Evolutionary conservation across 345 rosid genomes (phyloP).

Genomic region (Cochlearia excelsa): DNA sequence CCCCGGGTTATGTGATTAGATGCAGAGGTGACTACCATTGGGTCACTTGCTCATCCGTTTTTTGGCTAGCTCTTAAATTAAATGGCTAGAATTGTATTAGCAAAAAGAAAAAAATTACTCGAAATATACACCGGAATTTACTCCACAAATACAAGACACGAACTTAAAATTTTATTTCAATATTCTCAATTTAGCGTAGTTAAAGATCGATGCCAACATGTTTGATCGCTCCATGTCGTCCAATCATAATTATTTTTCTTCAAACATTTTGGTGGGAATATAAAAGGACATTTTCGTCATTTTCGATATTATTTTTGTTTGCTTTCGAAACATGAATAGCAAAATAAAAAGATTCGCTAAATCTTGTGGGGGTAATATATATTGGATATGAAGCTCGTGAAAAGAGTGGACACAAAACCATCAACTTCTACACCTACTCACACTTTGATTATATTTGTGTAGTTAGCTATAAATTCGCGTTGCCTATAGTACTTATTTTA

Average conservation of each 20-base stretch:
- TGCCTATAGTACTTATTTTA: too few species aligned
- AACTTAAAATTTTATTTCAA: too few species aligned
- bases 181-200: too few species aligned
- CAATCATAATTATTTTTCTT: slow-evolving; percentile 14
- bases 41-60: too few species aligned
- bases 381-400: slow-evolving; percentile 20
- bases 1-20: too few species aligned
- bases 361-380: slow-evolving; percentile 21
- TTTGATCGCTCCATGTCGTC: slow-evolving; percentile 12
- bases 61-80: too few species aligned
- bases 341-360: slow-evolving; percentile 23
- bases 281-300: slow-evolving; percentile 7
- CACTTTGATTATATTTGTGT: not conserved
- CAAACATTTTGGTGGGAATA: slow-evolving; percentile 16
- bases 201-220: not conserved
- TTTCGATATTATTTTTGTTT: slow-evolving; percentile 1
- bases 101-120: too few species aligned
- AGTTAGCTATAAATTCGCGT: too few species aligned
- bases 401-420: slow-evolving; percentile 25
- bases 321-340: slow-evolving; percentile 25
- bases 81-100: too few species aligned
- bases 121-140: too few species aligned
- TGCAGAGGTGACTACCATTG: too few species aligned
- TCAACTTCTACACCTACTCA: slow-evolving; percentile 5
- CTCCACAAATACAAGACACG: too few species aligned